Conservation (phyloP, 306 rosid genomes). For the Cyamopsis tetragonoloba region DNA sequence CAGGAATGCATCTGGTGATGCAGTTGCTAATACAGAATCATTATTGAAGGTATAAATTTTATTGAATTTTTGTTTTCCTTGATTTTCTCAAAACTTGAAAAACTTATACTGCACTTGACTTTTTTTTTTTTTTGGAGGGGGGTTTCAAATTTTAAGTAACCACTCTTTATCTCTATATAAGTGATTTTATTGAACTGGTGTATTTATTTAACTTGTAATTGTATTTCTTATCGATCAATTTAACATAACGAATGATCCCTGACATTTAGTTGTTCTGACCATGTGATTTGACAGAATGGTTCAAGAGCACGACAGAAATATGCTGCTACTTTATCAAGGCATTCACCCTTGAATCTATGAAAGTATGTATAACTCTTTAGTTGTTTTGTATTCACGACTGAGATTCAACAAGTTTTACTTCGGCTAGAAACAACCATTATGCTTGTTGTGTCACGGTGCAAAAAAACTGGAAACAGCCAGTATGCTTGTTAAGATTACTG, state of each 20-base stretch:
- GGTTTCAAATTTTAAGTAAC: background rate
- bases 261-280: background rate
- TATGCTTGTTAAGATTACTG: background rate
- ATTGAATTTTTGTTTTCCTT: background rate
- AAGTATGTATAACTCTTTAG: too few relatives aligned
- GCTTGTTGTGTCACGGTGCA: too few relatives aligned
- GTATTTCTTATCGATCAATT: background rate
- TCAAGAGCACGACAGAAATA: slow-evolving; percentile 43
- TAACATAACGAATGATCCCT: slow-evolving; percentile 9
- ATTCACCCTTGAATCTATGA: too few relatives aligned
- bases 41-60: slow-evolving; percentile 53
- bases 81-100: background rate
- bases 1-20: slow-evolving; percentile 38
- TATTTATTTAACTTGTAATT: background rate
- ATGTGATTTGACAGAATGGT: slow-evolving; percentile 55
- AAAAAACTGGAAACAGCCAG: background rate
- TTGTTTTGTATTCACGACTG: too few relatives aligned
- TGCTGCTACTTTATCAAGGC: slow-evolving; percentile 34
- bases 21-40: slow-evolving; percentile 38
- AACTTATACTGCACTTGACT: background rate
- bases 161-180: background rate
- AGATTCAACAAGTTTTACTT: too few relatives aligned
- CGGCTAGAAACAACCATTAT: too few relatives aligned
- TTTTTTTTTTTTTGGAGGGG: background rate
- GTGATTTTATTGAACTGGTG: background rate